Evolutionary conservation across 2,329 filamentous ascomycete species (phyloP).

Genomic region (Thermomyces lanuginosus): DNA sequence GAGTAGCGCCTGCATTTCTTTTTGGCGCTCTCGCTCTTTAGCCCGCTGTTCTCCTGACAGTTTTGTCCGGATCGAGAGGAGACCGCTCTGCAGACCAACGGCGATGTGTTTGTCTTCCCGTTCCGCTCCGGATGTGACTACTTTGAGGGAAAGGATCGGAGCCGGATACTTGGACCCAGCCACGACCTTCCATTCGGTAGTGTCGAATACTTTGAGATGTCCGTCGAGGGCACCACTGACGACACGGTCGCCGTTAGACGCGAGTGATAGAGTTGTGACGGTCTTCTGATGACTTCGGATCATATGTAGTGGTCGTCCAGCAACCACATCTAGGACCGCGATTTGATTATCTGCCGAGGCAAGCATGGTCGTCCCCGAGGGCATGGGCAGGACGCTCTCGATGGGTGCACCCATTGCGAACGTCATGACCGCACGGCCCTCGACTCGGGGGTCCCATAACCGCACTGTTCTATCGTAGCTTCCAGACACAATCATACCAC

Average conservation of each 20-base stretch:
- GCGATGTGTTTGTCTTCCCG: slow-evolving; percentile 81
- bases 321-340: slow-evolving; percentile 81
- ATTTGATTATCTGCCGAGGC: slow-evolving; percentile 75
- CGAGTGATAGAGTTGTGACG: slow-evolving; percentile 70
- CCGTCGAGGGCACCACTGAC: slow-evolving; percentile 84
- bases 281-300: slow-evolving; percentile 96
- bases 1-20: slow-evolving; percentile 69
- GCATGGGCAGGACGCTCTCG: slow-evolving; percentile 74
- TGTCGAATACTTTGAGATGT: slow-evolving; percentile 94
- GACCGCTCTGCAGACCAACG: slow-evolving; percentile 84
- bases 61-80: slow-evolving; percentile 82
- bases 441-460: slow-evolving; percentile 76
- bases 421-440: slow-evolving; percentile 58
- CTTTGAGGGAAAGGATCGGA: slow-evolving; percentile 68
- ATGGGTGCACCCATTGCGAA: slow-evolving; percentile 89
- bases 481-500: slow-evolving; percentile 66
- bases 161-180: slow-evolving; percentile 84
- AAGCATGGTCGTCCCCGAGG: slow-evolving; percentile 70
- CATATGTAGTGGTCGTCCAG: slow-evolving; percentile 70
- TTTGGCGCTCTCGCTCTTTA: slow-evolving; percentile 57
- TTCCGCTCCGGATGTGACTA: slow-evolving; percentile 51
- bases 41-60: slow-evolving; percentile 67
- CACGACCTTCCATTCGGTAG: slow-evolving; percentile 88
- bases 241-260: slow-evolving; percentile 63
- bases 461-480: slow-evolving; percentile 90